Percentiles rank a stretch among this genome's conserved stretches.
Conservation (phyloP, 805 yeast species). For the Kodamaea nitidulidarum region DNA sequence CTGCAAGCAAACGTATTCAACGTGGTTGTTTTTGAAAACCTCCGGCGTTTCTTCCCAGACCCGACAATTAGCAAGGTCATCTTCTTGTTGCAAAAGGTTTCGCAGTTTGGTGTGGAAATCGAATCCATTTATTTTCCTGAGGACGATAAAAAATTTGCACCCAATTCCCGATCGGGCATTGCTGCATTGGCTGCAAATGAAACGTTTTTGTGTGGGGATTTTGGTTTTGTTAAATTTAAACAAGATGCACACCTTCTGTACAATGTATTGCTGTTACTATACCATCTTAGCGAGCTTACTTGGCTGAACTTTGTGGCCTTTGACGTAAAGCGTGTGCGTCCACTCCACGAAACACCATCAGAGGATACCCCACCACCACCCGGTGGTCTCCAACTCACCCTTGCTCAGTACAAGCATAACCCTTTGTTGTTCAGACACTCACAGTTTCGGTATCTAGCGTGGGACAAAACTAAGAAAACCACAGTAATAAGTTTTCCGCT, state of each 20-base stretch:
- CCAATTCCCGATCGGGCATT: not conserved
- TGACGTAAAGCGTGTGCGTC: constrained; percentile 8
- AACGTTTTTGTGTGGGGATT: constrained; percentile 18
- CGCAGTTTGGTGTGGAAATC: constrained; percentile 42
- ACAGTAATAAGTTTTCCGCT: constrained; percentile 5
- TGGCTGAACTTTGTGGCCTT: constrained; percentile 39
- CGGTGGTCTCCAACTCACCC: constrained; percentile 21
- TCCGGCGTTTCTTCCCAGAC: constrained; percentile 44
- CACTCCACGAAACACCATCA: constrained; percentile 6
- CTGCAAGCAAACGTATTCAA: constrained; percentile 14
- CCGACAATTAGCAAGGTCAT: constrained; percentile 13
- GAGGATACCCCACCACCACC: constrained; percentile 1
- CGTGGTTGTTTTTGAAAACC: constrained; percentile 37
- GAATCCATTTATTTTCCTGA: constrained; percentile 52
- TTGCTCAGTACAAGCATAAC: constrained; percentile 37
- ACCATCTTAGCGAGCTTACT: constrained; percentile 43
- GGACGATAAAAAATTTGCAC: constrained; percentile 4
- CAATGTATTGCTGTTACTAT: constrained; percentile 47
- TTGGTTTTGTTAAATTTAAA: constrained; percentile 52
- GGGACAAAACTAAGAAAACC: constrained; percentile 3
- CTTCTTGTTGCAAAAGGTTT: constrained; percentile 42
- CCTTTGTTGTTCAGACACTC: constrained; percentile 17
- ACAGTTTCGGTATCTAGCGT: constrained; percentile 1
- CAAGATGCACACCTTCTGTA: constrained; percentile 31
- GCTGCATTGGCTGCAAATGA: not conserved